A percentile compares a stretch with the other conserved stretches of the same genome.
phyloP scores from a whole-genome alignment of 2,329 filamentous ascomycete genomes.

The Pseudogymnoascus sp. region DNA sequence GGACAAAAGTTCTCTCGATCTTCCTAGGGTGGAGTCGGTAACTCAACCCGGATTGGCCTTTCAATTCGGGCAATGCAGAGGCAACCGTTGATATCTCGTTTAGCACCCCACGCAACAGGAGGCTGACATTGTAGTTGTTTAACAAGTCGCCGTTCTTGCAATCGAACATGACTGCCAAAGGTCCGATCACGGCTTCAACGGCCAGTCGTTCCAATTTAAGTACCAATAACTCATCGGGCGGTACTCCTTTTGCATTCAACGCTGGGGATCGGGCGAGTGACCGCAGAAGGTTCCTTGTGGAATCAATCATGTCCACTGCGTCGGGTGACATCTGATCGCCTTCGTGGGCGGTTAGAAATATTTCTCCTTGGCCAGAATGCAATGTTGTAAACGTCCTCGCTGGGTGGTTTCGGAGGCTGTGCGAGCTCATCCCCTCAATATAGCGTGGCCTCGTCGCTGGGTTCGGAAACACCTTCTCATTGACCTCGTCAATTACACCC shows the following conservation, averaged over 20 bases:
- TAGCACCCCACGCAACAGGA: conserved; percentile 63
- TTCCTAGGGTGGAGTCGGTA: conserved; percentile 54
- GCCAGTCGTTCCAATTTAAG: conserved; percentile 74
- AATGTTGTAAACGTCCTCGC: conserved; percentile 35
- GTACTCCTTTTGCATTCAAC: conserved; percentile 53
- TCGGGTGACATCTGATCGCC: background rate
- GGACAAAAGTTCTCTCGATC: conserved; percentile 52
- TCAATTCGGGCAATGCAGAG: conserved; percentile 64
- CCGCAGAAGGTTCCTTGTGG: conserved; percentile 52
- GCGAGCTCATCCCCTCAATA: conserved; percentile 39
- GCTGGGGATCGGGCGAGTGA: conserved; percentile 55
- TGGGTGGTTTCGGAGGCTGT: conserved; percentile 36
- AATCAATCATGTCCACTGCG: conserved; percentile 18
- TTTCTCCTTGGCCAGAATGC: conserved; percentile 29
- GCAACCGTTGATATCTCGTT: conserved; percentile 69
- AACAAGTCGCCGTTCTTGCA: conserved; percentile 65
- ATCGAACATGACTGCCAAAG: conserved; percentile 73
- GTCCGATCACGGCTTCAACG: conserved; percentile 69
- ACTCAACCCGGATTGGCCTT: conserved; percentile 46
- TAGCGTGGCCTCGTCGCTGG: conserved; percentile 62
- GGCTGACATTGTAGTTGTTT: conserved; percentile 57
- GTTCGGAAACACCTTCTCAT: conserved; percentile 62
- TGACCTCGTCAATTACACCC: conserved; percentile 74
- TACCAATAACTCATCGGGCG: conserved; percentile 56
- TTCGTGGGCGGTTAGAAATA: conserved; percentile 30